Evolutionary conservation across 768 basidiomycete genomes (phyloP), one percentile per base, ranked within the genome.

Genomic region (Paxillus rubicundulus): DNA sequence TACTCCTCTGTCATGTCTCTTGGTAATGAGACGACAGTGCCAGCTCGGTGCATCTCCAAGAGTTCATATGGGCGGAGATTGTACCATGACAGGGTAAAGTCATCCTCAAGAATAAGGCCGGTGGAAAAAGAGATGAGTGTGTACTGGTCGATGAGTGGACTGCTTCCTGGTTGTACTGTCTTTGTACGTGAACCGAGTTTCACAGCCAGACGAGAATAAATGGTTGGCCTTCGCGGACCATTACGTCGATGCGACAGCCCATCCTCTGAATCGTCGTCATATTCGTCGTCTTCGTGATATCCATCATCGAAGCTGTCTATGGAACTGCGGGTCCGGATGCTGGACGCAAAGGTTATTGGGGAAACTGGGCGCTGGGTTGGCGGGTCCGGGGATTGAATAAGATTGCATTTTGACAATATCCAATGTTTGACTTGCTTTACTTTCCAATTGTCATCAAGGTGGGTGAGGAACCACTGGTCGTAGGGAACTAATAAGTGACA

Each of bases 381-480:
- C 21, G 61, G 55, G 9, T 55, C 52, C n/a, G 58, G 48, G 49
- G 72, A 50, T 72, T 72, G 46, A 55, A 69, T 45, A 65, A 75
- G 61, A 32, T 80, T 70, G 58, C 81, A 82, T 58, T 80, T 86
- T 1, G 79, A 68, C 39, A 89, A 76, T 21, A 88, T 68, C 74
- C 79, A 82, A 30, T 77, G 74, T 58, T 89, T 90, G 30, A 85
- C 72, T 28, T 86, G 77, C 14, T 75, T 75, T 37, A 88, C 74
- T 59, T 82, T 82, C 79, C 81, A 86, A 28, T 70, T 58, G 3
- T 80, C 73, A 53, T 84, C 79, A 62, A 86, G 63, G 61, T 86
- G 84, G 12, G 87, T 87, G n/a, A 83, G 71, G 42, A 89, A 71
- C 87, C 87, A 90, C 69, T 87, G 86, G 66, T 90, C 88, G 58